Evolutionary conservation across 768 basidiomycete genomes (phyloP), one percentile per base, ranked within the genome.

Genomic region (Mycena maculata): DNA sequence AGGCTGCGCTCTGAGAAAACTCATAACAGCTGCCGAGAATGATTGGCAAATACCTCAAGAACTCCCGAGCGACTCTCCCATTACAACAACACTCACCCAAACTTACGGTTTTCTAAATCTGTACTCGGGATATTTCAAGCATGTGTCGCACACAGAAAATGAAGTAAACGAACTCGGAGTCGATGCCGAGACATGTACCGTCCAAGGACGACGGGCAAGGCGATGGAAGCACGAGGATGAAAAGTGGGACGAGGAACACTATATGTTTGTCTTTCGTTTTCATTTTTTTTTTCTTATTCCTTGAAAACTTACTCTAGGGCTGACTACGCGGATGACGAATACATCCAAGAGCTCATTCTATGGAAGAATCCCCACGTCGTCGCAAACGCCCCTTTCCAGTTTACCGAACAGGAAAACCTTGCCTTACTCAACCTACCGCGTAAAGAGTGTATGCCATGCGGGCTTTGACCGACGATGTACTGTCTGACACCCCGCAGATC

Each of bases 201-300:
- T 72, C 15, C 74, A 77, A 4, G 88, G 90, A 68, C 85, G 93
- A 39, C 83, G 88, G 30, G 70, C 65, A 44, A 82, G 81, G 64
- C 86, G 93, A 52, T 69, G 87, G 13, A 76, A 79, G 60, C 89
- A 88, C 67, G 94, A 95, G 75, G 83, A 94, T 41, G 82, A 85
- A 31, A 94, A 94, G 77, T 96, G 90, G 86, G 90, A 95, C 71
- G 89, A 88, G 72, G 93, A 94, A 72, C 83, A 95, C 78, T 95
- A 95, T 75, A 90, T 94, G 94, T 94, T 77, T 58, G 87, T 15
- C 23, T 33, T 23, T 4, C 28, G 15, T 11, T 10, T 45, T 13
- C 7, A 36, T 41, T 2, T 3, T 15, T 6, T 1, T 8, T 4
- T 16, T 39, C n/a, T 28, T 45, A 15, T 38, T 18, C n/a, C n/a